These are phyloP conservation scores for Zostera marina DNA, from an alignment of 116 monocot species.

Conservation along the genomic window DNA sequence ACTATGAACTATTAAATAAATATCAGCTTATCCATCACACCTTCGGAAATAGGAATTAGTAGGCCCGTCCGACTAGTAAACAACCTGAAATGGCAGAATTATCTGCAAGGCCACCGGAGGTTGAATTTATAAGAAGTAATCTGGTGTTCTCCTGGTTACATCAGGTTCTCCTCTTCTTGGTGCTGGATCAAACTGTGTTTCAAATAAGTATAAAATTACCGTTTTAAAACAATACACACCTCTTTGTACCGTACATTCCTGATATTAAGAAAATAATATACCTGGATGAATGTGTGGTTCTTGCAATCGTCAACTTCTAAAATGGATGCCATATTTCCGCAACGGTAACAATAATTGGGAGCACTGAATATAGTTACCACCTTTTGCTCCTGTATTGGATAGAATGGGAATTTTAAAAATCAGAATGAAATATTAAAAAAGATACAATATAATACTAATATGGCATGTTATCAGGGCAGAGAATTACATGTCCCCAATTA, in stretches of 20 bases:
- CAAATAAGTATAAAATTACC: slow-evolving; percentile 3
- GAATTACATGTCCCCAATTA: slow-evolving; percentile 81
- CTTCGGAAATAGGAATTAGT: not conserved
- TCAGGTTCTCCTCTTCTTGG: slow-evolving; percentile 96
- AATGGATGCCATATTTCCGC: slow-evolving; percentile 94
- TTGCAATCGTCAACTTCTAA: slow-evolving; percentile 93
- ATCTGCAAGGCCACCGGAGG: not conserved
- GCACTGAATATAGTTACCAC: slow-evolving; percentile 95
- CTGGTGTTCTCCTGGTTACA: slow-evolving; percentile 88
- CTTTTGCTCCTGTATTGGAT: slow-evolving; percentile 66
- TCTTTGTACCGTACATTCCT: not conserved
- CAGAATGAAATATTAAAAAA: not conserved
- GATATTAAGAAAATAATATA: slow-evolving; percentile 8
- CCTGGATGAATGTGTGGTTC: slow-evolving; percentile 90
- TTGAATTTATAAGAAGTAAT: slow-evolving; percentile 66
- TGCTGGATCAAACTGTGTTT: slow-evolving; percentile 81
- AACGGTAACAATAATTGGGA: slow-evolving; percentile 89
- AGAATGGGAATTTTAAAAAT: not conserved
- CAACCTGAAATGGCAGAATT: not conserved
- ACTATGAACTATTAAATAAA: not conserved
- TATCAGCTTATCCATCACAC: slow-evolving; percentile 1
- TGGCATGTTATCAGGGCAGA: not conserved
- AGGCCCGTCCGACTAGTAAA: not conserved
- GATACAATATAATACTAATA: not conserved
- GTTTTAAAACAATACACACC: not conserved